Evolutionary conservation across 495 filamentous ascomycete species (phyloP).

Genomic region (Durotheca rogersii): DNA sequence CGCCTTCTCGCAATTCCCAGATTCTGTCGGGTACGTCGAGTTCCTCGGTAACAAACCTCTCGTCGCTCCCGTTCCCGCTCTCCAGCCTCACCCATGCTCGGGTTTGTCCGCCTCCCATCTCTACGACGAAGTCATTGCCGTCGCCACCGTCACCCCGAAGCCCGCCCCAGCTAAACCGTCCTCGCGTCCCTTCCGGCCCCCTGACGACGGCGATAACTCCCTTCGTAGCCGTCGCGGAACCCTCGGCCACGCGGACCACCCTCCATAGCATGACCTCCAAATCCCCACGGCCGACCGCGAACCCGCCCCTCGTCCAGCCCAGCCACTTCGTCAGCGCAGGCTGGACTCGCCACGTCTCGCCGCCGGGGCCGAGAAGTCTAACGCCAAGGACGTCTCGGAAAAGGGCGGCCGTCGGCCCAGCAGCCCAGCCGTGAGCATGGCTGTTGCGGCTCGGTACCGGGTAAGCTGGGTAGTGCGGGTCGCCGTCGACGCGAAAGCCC

Average conservation of each 20-base stretch:
- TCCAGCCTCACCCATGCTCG: slow-evolving; percentile 13
- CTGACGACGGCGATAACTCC: slow-evolving; percentile 43
- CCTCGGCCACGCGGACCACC: slow-evolving; percentile 20
- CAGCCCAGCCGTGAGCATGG: slow-evolving; percentile 64
- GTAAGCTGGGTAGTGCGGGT: slow-evolving; percentile 60
- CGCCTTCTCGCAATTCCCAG: slow-evolving; percentile 1
- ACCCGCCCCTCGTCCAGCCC: slow-evolving; percentile 54
- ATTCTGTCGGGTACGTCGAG: neutral
- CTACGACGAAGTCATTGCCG: slow-evolving; percentile 17
- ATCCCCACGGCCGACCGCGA: slow-evolving; percentile 53
- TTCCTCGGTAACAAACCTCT: neutral
- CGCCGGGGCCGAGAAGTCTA: slow-evolving; percentile 47
- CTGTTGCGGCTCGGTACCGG: slow-evolving; percentile 51
- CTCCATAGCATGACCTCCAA: slow-evolving; percentile 46
- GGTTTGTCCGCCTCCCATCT: neutral
- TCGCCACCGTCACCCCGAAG: slow-evolving; percentile 22
- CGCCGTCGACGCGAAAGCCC: slow-evolving; percentile 57
- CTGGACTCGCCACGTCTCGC: slow-evolving; percentile 52
- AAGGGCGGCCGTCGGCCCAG: slow-evolving; percentile 58
- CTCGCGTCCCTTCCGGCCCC: slow-evolving; percentile 49
- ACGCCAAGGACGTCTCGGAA: slow-evolving; percentile 57
- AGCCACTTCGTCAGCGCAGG: slow-evolving; percentile 55
- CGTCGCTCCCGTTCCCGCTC: slow-evolving; percentile 13
- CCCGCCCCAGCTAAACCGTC: slow-evolving; percentile 43
- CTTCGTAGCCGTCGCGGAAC: slow-evolving; percentile 14